A percentile compares a stretch with the other conserved stretches of the same genome.
Conservation (phyloP, 345 rosid genomes). For the Populus pruinosa region DNA sequence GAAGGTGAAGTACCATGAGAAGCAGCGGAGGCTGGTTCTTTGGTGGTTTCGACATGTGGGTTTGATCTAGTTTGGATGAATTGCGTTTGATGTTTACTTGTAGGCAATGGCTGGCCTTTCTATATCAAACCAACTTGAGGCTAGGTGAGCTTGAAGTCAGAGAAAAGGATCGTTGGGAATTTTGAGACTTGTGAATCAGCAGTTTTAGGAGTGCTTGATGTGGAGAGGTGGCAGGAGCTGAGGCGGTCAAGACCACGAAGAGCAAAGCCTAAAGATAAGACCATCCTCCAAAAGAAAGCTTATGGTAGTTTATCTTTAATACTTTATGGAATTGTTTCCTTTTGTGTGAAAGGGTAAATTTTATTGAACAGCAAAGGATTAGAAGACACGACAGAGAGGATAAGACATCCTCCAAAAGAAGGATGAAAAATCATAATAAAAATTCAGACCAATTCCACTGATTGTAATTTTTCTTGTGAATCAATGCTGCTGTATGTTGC, state of each 20-base stretch:
- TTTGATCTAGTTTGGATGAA: slow-evolving; percentile 56
- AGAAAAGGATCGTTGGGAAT: slow-evolving; percentile 69
- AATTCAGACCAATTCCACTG: neutral
- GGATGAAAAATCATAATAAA: no score
- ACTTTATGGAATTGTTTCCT: neutral
- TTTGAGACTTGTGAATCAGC: slow-evolving; percentile 84
- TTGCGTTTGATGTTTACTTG: no score
- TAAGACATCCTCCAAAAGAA: no score
- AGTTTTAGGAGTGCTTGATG: slow-evolving; percentile 67
- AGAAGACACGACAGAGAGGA: neutral
- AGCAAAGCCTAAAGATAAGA: slow-evolving; percentile 39
- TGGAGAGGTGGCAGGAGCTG: slow-evolving; percentile 52
- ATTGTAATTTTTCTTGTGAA: no score
- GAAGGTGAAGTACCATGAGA: slow-evolving; percentile 41
- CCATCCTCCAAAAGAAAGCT: no score
- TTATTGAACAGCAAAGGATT: neutral
- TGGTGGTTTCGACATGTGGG: slow-evolving; percentile 85
- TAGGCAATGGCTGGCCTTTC: neutral
- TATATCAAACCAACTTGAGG: slow-evolving; percentile 61
- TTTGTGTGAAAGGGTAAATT: neutral
- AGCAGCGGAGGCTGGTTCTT: slow-evolving; percentile 62
- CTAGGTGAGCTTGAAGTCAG: slow-evolving; percentile 76
- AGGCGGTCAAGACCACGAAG: slow-evolving; percentile 71
- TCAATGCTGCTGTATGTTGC: no score
- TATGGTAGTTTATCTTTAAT: neutral